Base-by-base conservation (phyloP, 345 rosid genomes). In the Ceriops decandra region DNA sequence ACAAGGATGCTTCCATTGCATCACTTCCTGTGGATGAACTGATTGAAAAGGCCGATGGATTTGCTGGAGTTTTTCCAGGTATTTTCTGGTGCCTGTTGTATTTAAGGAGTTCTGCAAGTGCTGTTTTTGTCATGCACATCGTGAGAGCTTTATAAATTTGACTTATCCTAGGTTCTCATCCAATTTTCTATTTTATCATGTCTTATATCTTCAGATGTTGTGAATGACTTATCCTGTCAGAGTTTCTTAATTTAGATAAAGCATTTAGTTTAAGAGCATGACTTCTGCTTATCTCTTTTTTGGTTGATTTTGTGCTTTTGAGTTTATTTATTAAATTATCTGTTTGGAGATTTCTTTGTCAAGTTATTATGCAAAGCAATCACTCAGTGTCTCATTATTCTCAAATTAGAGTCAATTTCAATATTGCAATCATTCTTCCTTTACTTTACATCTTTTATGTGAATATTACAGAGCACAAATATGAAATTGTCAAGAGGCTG, bases 21-120 rank as follows among this genome's bases (percentile, higher is more conserved):
- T 71, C 89, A 42, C 83, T 92, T 71, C 98, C 96, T 51, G 82
- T 90, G 11, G 97, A 90, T 71, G 98, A 92, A 82, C 74, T 92
- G 71, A 92, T 92, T 58, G 98, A 92, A 79, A 88, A 87, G 82
- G 97, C 98, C 30, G 98, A 92, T 80, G 98, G 98, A 67, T 92
- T 92, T 82, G 91, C 95, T 38, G 95, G 92, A 71, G 97, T 92
- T 24, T 92, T 92, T 75, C 98, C 97, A 64, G 97, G 98, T 92
- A 49, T 27, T 31, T 56, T 71, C 22, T 33, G 54, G 36, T 49
- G 67, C 22, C 31, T 20, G 15, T 21, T 8, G 21, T 56, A 1
- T 5, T 22, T 56, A 8, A 56, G 17, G 28, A 21, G 28, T 24
- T 56, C 11, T 5, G 5, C 57, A 53, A 21, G 24, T 20, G 24